These are phyloP conservation scores for Aspergillus hancockii DNA, from an alignment of 495 filamentous ascomycete genomes.

Conservation along the genomic window DNA sequence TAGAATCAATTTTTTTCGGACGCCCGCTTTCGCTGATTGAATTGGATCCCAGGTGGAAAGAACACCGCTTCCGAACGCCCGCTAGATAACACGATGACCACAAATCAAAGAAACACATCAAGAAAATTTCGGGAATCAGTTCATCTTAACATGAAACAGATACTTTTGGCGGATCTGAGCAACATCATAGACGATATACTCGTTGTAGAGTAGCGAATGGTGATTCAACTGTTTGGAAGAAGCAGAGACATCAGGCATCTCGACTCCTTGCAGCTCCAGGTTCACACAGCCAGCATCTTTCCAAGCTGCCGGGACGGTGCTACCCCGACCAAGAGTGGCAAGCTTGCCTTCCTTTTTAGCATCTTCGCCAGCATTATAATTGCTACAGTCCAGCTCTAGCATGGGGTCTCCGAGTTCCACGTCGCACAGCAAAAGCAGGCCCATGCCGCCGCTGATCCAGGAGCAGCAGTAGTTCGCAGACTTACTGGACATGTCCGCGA, in stretches of 20 bases:
- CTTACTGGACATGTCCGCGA: slow-evolving; percentile 80
- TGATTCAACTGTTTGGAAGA: not conserved
- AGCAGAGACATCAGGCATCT: slow-evolving; percentile 50
- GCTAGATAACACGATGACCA: not conserved
- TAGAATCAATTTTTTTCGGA: too few species aligned
- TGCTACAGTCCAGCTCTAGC: slow-evolving; percentile 51
- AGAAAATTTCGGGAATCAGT: not conserved
- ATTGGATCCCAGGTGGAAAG: too few species aligned
- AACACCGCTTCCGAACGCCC: not conserved
- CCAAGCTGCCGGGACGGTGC: slow-evolving; percentile 63
- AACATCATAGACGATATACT: slow-evolving; percentile 80
- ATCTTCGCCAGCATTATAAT: slow-evolving; percentile 61
- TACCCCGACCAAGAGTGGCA: slow-evolving; percentile 68
- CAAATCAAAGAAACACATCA: not conserved
- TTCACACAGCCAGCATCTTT: slow-evolving; percentile 72
- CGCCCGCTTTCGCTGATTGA: too few species aligned
- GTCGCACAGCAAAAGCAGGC: slow-evolving; percentile 73
- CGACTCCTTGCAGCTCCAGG: slow-evolving; percentile 60
- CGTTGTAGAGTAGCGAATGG: slow-evolving; percentile 32
- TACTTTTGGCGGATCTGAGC: slow-evolving; percentile 78
- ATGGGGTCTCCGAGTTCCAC: slow-evolving; percentile 75
- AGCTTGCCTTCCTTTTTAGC: slow-evolving; percentile 60
- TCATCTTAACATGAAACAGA: slow-evolving; percentile 62
- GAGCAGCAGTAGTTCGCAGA: slow-evolving; percentile 75
- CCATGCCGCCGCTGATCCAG: slow-evolving; percentile 56